phyloP scores from a whole-genome alignment of 139 green algal species.

The Spirogloea muscicola region DNA sequence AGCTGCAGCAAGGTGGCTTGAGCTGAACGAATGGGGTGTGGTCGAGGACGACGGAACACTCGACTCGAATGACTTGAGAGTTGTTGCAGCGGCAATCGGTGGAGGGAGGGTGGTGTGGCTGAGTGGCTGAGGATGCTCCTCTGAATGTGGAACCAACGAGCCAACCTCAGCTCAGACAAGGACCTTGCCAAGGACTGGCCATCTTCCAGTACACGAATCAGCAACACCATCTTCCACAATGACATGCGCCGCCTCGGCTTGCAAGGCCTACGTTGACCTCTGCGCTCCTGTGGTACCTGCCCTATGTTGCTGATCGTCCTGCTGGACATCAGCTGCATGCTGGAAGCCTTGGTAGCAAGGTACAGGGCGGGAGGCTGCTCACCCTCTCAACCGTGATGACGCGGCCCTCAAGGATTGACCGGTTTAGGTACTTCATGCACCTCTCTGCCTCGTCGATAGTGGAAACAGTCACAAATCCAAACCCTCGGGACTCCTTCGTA shows the following conservation, averaged over 20 bases:
- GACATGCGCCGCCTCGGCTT: neutral
- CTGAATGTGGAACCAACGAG: too few relatives aligned
- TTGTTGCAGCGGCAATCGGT: too few relatives aligned
- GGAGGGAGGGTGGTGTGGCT: too few relatives aligned
- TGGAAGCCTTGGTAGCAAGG: neutral
- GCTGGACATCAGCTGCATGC: neutral
- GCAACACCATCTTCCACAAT: neutral
- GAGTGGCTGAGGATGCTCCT: too few relatives aligned
- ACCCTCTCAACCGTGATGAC: constrained; percentile 46
- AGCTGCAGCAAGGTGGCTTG: too few relatives aligned
- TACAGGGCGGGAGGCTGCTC: neutral
- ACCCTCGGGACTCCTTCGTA: constrained; percentile 39
- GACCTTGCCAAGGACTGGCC: too few relatives aligned
- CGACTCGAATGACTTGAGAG: too few relatives aligned
- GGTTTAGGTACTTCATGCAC: constrained; percentile 43
- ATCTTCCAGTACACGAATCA: constrained; percentile 5
- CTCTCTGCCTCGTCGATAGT: constrained; percentile 39
- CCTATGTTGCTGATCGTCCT: neutral
- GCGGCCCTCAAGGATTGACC: constrained; percentile 39
- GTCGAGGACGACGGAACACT: too few relatives aligned
- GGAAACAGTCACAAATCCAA: constrained; percentile 48
- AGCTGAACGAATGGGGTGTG: too few relatives aligned
- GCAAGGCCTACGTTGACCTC: neutral
- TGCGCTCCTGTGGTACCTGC: neutral
- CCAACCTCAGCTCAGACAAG: too few relatives aligned